Conservation (phyloP, 306 rosid genomes). For the Rosa lucieae region DNA sequence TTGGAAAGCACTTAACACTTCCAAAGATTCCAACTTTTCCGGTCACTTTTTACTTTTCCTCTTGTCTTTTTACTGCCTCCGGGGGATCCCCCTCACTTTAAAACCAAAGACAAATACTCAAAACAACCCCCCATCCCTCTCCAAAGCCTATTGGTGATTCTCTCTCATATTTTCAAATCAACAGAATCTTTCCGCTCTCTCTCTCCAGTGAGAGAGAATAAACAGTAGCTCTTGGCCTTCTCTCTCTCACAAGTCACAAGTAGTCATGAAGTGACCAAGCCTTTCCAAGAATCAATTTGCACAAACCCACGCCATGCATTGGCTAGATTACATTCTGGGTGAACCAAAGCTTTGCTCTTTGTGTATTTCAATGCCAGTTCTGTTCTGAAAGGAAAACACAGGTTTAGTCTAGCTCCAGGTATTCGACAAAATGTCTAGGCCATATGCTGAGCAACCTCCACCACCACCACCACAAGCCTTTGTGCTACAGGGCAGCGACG, state of each 20-base stretch:
- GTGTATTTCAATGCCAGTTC: not conserved
- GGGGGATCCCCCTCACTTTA: slow-evolving; percentile 27
- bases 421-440: slow-evolving; percentile 38
- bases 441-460: slow-evolving; percentile 35
- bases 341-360: not conserved
- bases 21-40: slow-evolving; percentile 58
- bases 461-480: slow-evolving; percentile 30
- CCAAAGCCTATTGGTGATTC: not conserved
- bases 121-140: slow-evolving; percentile 2
- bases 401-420: not conserved
- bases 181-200: not conserved
- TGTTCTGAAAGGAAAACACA: not conserved
- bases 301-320: slow-evolving; percentile 9
- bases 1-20: slow-evolving; percentile 41
- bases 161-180: not conserved
- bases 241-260: not conserved
- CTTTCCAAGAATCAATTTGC: not conserved
- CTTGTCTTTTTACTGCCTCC: slow-evolving; percentile 46
- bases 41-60: slow-evolving; percentile 39
- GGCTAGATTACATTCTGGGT: not conserved
- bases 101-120: not conserved
- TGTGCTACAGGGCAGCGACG: slow-evolving; percentile 23
- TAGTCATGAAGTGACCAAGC: slow-evolving; percentile 7
- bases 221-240: not conserved
- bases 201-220: slow-evolving; percentile 2